Conservation (phyloP, 1,284 basidiomycete species). For the Pascua guehoae region DNA sequence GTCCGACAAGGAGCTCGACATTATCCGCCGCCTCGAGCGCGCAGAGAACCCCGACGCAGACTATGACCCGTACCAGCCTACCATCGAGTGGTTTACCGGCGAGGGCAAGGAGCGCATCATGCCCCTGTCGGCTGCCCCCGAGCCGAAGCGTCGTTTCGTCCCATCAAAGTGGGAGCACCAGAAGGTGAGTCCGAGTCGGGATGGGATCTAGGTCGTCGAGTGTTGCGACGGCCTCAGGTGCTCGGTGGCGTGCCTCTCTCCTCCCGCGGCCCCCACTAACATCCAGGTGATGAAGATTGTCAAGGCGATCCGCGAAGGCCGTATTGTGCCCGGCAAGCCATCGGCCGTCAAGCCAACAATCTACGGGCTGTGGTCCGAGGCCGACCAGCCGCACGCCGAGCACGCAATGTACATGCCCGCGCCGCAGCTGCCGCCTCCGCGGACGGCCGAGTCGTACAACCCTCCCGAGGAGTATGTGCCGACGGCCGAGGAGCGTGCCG, state of each 20-base stretch:
- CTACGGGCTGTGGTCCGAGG: slow-evolving; percentile 82
- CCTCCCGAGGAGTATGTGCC: slow-evolving; percentile 96
- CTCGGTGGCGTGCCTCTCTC: too few species aligned
- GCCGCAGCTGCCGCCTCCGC: slow-evolving; percentile 84
- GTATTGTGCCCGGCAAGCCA: slow-evolving; percentile 86
- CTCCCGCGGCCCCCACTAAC: background rate
- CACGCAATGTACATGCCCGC: slow-evolving; percentile 79
- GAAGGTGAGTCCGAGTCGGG: slow-evolving; percentile 77
- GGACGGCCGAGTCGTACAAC: slow-evolving; percentile 94
- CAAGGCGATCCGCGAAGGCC: slow-evolving; percentile 91
- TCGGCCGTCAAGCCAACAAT: slow-evolving; percentile 64
- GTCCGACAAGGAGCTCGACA: slow-evolving; percentile 86
- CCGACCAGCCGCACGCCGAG: slow-evolving; percentile 64
- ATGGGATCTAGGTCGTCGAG: background rate
- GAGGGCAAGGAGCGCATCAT: slow-evolving; percentile 90
- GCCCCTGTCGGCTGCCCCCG: slow-evolving; percentile 85
- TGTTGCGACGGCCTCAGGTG: too few species aligned
- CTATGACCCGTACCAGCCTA: slow-evolving; percentile 91
- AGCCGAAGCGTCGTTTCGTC: slow-evolving; percentile 94
- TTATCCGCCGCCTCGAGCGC: slow-evolving; percentile 84
- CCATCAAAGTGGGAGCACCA: slow-evolving; percentile 99
- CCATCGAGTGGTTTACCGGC: slow-evolving; percentile 94
- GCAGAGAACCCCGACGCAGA: slow-evolving; percentile 86
- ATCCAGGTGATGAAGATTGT: slow-evolving; percentile 97
- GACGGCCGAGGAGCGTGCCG: slow-evolving; percentile 75